These are phyloP conservation scores for Arxiozyma heterogenica DNA, from an alignment of 1,139 yeast species.

Conservation along the genomic window DNA sequence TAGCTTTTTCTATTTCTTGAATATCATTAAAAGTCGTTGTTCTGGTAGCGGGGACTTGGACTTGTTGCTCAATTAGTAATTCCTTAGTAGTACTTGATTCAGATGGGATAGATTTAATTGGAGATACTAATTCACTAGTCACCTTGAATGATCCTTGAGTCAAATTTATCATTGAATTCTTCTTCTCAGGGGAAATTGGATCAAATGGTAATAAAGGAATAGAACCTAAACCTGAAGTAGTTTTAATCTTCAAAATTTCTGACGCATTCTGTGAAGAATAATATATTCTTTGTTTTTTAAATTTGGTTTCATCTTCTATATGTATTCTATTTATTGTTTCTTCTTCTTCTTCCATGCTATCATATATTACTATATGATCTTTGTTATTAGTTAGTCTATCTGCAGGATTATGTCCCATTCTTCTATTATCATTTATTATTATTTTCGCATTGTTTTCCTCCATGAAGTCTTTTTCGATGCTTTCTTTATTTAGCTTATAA, in stretches of 20 bases:
- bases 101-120: slow-evolving; percentile 13
- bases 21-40: slow-evolving; percentile 12
- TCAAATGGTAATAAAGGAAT: neutral
- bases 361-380: slow-evolving; percentile 5
- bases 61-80: neutral
- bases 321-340: neutral
- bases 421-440: neutral
- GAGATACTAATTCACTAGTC: slow-evolving; percentile 23
- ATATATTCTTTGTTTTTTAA: neutral
- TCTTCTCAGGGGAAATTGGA: neutral
- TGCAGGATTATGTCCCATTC: neutral
- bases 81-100: slow-evolving; percentile 1
- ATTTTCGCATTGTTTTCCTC: neutral
- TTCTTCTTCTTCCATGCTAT: slow-evolving; percentile 15
- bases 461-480: neutral
- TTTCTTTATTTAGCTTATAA: neutral
- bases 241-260: neutral
- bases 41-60: slow-evolving; percentile 29
- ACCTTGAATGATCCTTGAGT: slow-evolving; percentile 26
- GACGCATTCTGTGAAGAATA: slow-evolving; percentile 6
- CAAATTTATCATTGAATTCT: slow-evolving; percentile 1
- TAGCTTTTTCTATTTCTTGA: neutral
- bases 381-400: neutral
- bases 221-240: neutral
- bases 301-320: neutral